Percentiles rank a stretch among this genome's conserved stretches.
phyloP scores from a whole-genome alignment of 257 asterid genomes.

The Sherardia arvensis region DNA sequence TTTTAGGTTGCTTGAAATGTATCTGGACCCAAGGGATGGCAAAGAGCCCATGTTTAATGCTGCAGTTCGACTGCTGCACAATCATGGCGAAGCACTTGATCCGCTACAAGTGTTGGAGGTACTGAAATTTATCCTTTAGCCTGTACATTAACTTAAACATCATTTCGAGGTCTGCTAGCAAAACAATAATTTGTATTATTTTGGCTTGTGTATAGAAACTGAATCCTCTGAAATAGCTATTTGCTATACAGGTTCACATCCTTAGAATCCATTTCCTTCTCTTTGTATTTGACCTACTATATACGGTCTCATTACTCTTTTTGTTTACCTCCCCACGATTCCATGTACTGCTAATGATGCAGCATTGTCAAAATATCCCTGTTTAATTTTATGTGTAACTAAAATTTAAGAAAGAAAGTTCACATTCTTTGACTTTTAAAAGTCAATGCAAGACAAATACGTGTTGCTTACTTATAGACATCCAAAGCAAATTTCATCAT shows the following conservation, averaged over 20 bases:
- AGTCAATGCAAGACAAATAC: no score
- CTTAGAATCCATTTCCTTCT: not conserved
- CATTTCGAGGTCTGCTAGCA: not conserved
- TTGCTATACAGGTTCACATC: not conserved
- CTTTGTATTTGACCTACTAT: not conserved
- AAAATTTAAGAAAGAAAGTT: not conserved
- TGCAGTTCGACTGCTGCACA: constrained; percentile 88
- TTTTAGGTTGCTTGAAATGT: constrained; percentile 83
- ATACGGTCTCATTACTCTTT: not conserved
- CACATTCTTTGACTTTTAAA: not conserved
- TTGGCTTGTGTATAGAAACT: not conserved
- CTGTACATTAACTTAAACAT: no score
- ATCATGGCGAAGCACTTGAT: constrained; percentile 83
- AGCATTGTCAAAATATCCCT: not conserved
- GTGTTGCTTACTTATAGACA: not conserved
- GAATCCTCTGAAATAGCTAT: not conserved
- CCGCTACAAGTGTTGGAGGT: constrained; percentile 93
- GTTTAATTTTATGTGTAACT: not conserved
- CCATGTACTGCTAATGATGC: not conserved
- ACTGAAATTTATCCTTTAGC: constrained; percentile 5
- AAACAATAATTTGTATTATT: no score
- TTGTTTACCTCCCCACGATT: not conserved
- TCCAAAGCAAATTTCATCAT: not conserved
- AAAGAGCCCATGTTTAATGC: constrained; percentile 89
- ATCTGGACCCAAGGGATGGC: constrained; percentile 87